Base-by-base conservation (phyloP, 257 asterid species). In the Mentha longifolia region DNA sequence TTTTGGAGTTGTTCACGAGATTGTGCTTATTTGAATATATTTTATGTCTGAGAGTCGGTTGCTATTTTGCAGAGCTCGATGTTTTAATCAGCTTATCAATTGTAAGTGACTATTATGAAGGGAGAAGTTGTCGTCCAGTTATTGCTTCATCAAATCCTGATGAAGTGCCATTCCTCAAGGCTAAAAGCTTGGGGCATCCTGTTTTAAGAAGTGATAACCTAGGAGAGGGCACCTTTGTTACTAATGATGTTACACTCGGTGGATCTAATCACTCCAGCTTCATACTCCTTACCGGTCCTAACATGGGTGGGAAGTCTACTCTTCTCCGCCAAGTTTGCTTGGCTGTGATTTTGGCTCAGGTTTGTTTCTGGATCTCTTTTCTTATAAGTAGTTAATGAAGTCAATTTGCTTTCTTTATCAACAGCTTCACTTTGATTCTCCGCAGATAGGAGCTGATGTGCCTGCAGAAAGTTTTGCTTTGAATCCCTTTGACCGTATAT, bases 301-400 rank as follows among this genome's bases (percentile, higher is more conserved):
- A 95, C 86, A 95, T 95, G 99, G 99, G 99, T 64, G 99, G 99
- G 68, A 94, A 94, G 78, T 95, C 98, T 61, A 95, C 99, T 30
- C 95, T 95, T 80, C 84, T 92, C 58, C 97, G 99, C 50, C 99
- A 95, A 84, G 81, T 92, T 77, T 95, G 99, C 84, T 68, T 95
- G 83, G 97, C 97, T 72, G 93, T 85, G 69, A 88, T 95, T 81
- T 82, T 95, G 86, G 97, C 98, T 20, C 99, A 95, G 97, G 98
- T 89, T 75, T 35, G 76, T 15, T 70, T 49, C 71, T 35, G 68
- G 65, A 71, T 46, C 64, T 59, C 76, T 75, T 57, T 8, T 47
- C 68, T 52, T 20, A 52, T 20, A 52, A 52, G 17, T 68, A 65
- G 72, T 71, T n/a, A 60, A 63, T 31, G 49, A 63, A 68, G 28